Conservation (phyloP, 2,329 filamentous ascomycete species). For the Phaeomoniella chlamydospora region DNA sequence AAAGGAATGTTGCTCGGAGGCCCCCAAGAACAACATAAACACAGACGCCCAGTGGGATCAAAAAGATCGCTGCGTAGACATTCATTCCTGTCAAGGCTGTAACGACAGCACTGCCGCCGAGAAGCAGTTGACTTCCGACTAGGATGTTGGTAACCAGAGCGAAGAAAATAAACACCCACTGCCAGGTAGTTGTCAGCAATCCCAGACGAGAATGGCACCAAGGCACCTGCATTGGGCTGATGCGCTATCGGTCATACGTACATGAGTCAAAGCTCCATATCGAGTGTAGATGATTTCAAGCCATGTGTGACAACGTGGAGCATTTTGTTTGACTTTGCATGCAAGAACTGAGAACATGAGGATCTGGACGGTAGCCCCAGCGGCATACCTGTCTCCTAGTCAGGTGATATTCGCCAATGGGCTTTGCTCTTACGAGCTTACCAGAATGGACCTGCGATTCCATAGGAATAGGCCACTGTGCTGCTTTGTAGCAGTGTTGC, state of each 20-base stretch:
- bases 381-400: too few relatives aligned
- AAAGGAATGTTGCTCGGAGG: slow-evolving; percentile 27
- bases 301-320: neutral
- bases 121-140: slow-evolving; percentile 6
- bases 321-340: neutral
- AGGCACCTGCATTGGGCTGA: too few relatives aligned
- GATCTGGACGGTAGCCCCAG: slow-evolving; percentile 2
- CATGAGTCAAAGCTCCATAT: neutral
- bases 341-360: slow-evolving; percentile 1
- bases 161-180: slow-evolving; percentile 7
- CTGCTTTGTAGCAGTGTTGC: slow-evolving; percentile 17
- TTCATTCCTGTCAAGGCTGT: slow-evolving; percentile 25
- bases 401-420: too few relatives aligned
- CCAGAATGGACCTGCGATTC: slow-evolving; percentile 21
- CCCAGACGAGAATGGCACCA: neutral
- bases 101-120: slow-evolving; percentile 15
- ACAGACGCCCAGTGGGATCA: slow-evolving; percentile 23
- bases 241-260: too few relatives aligned
- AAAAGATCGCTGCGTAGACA: slow-evolving; percentile 24
- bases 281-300: neutral
- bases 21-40: slow-evolving; percentile 21
- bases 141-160: slow-evolving; percentile 3
- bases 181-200: slow-evolving; percentile 13
- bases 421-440: too few relatives aligned
- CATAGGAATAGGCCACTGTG: slow-evolving; percentile 21